Evolutionary conservation across 345 rosid genomes (phyloP), one percentile per base, ranked within the genome.

Genomic region (Melaleuca alternifolia): DNA sequence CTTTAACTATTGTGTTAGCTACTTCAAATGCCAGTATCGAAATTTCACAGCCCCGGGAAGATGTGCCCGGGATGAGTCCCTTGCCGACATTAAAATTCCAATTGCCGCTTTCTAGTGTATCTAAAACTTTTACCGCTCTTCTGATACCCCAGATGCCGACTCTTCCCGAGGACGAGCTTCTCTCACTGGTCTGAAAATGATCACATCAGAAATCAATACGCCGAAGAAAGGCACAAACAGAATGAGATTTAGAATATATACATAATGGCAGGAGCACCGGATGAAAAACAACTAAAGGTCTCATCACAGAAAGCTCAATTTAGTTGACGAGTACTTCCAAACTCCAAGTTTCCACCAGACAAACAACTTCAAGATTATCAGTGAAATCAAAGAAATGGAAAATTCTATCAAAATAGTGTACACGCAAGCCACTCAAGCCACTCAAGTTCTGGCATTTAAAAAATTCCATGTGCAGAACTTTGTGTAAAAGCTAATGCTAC

Each of bases 1-100:
- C 99, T 92, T 95, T 97, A 41, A 94, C 88, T 88, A 96, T 92
- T 11, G 99, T 97, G 85, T 97, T 97, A 23, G 99, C 99, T 11
- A 97, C 98, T 94, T 97, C 99, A 86, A 96, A 97, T 53, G 98
- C 95, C 87, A 95, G 88, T 85, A 96, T 93, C 18, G 89, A 85
- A 83, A 96, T 91, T 84, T 86, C 93, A 83, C 89, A 89, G 86
- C 95, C 94, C 87, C 93, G 93, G 2, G 94, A 89, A 82, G 91
- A 87, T 75, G 83, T 30, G 53, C 94, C 95, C 18, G 94, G 50
- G 82, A 89, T 51, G 90, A 93, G 93, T 65, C 94, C 96, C 82
- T 89, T 89, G 28, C 91, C 75, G 14, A 93, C 86, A 61, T 95
- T 95, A 92, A 96, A 88, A 89, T 92, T 90, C 24, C 98, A 92